These are phyloP conservation scores for Vickermania spadyakhi DNA, from an alignment of 208 protist species.

Conservation along the genomic window DNA sequence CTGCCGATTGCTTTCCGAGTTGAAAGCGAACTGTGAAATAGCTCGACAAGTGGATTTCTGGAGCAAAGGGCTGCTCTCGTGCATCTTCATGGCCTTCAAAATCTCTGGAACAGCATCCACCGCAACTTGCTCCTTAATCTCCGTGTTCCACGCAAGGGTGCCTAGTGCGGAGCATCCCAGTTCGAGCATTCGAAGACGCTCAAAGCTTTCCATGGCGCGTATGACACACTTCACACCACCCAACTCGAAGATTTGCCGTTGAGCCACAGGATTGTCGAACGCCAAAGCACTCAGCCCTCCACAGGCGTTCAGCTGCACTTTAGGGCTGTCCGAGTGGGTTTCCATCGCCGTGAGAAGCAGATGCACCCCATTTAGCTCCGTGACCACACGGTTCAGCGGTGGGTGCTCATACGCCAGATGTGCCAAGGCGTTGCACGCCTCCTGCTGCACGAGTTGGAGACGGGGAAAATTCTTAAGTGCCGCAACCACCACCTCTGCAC, in stretches of 20 bases:
- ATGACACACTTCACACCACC: constrained; percentile 84
- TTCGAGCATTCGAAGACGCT: constrained; percentile 85
- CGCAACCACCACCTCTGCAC: constrained; percentile 54
- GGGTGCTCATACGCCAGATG: constrained; percentile 87
- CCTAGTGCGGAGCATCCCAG: constrained; percentile 87
- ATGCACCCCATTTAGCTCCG: constrained; percentile 59
- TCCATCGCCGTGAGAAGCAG: constrained; percentile 74
- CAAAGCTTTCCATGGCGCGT: constrained; percentile 79
- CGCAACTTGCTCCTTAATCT: constrained; percentile 83
- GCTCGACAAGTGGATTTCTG: constrained; percentile 89
- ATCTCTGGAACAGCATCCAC: constrained; percentile 80
- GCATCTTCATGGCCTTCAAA: constrained; percentile 72
- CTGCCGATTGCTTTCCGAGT: constrained; percentile 85
- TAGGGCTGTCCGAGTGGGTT: constrained; percentile 54
- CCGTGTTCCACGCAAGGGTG: constrained; percentile 87
- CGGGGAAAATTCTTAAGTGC: constrained; percentile 72
- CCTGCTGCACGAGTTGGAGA: constrained; percentile 79
- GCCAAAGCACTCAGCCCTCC: constrained; percentile 85
- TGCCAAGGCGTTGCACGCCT: constrained; percentile 86
- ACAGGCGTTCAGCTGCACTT: constrained; percentile 88
- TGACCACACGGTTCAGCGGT: constrained; percentile 72
- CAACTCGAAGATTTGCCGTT: constrained; percentile 86
- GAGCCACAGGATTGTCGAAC: constrained; percentile 85
- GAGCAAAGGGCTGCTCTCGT: constrained; percentile 67
- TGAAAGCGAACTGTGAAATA: constrained; percentile 90